A percentile compares a stretch with the other conserved stretches of the same genome.
These are phyloP conservation scores for Malus sylvestris DNA, from an alignment of 306 rosid species.

Conservation along the genomic window DNA sequence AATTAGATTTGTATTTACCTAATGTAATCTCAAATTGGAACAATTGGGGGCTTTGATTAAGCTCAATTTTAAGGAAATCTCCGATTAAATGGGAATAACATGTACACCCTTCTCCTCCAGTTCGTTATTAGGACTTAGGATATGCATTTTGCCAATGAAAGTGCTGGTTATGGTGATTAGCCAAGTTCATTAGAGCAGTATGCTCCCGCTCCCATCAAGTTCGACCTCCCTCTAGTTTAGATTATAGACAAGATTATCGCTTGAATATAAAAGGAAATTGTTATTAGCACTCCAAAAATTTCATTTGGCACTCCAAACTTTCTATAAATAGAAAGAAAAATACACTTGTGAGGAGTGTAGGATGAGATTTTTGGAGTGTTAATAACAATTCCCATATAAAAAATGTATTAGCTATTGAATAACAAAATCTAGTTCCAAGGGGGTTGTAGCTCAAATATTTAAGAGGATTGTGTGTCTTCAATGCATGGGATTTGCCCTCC, in stretches of 20 bases:
- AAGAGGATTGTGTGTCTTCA: neutral
- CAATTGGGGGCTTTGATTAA: neutral
- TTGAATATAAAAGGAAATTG: neutral
- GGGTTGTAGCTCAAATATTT: neutral
- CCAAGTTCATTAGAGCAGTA: neutral
- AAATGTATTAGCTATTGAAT: neutral
- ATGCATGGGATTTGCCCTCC: too few species aligned
- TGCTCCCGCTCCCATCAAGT: neutral
- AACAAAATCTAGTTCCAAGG: neutral
- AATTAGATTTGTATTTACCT: neutral
- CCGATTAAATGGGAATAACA: neutral
- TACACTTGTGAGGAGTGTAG: too few species aligned
- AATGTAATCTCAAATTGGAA: neutral
- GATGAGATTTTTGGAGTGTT: too few species aligned
- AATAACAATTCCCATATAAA: too few species aligned
- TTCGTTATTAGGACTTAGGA: neutral
- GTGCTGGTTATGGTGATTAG: neutral
- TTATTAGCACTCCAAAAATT: too few species aligned
- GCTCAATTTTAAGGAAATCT: neutral
- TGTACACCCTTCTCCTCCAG: neutral
- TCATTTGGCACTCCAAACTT: too few species aligned
- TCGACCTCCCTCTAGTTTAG: neutral
- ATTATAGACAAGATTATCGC: too few species aligned
- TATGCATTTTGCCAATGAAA: neutral
- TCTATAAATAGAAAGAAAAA: too few species aligned